A percentile compares a stretch with the other conserved stretches of the same genome.
These are phyloP conservation scores for Scytalidium sp. DNA, from an alignment of 2,329 filamentous ascomycete species.

Conservation along the genomic window DNA sequence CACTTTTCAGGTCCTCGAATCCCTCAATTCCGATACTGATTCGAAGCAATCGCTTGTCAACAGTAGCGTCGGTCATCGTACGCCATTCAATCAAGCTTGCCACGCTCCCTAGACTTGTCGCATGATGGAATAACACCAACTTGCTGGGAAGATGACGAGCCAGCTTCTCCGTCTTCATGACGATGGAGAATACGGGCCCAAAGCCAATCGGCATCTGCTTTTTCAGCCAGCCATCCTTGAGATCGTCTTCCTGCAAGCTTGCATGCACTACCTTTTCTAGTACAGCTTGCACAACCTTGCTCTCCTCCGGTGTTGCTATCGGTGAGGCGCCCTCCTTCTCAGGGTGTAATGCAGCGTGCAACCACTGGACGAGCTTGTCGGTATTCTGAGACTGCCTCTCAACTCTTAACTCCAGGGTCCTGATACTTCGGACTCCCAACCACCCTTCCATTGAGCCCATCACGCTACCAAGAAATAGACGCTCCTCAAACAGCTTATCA, in stretches of 20 bases:
- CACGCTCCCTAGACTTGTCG: slow-evolving; percentile 88
- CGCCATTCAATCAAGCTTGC: slow-evolving; percentile 98
- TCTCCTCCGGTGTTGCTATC: slow-evolving; percentile 28
- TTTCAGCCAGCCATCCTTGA: slow-evolving; percentile 66
- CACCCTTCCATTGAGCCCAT: slow-evolving; percentile 91
- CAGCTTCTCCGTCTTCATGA: slow-evolving; percentile 54
- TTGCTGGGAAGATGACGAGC: slow-evolving; percentile 74
- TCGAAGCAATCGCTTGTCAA: slow-evolving; percentile 71
- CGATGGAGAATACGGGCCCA: slow-evolving; percentile 82
- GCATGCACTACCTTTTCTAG: slow-evolving; percentile 71
- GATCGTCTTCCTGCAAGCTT: slow-evolving; percentile 66
- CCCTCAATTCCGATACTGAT: slow-evolving; percentile 86
- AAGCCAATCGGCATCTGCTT: slow-evolving; percentile 91
- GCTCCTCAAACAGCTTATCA: slow-evolving; percentile 60
- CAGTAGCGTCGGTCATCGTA: slow-evolving; percentile 74
- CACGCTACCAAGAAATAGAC: slow-evolving; percentile 75
- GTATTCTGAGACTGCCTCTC: slow-evolving; percentile 72
- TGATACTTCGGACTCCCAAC: slow-evolving; percentile 81
- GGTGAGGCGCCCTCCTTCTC: slow-evolving; percentile 8
- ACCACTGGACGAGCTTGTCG: slow-evolving; percentile 66
- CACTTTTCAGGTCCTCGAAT: slow-evolving; percentile 77
- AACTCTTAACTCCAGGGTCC: slow-evolving; percentile 83
- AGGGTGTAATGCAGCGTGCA: slow-evolving; percentile 39
- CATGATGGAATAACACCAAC: slow-evolving; percentile 84
- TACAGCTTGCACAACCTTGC: slow-evolving; percentile 44